Conservation (phyloP, 2,329 filamentous ascomycete genomes). For the Harringtonia lauricola region DNA sequence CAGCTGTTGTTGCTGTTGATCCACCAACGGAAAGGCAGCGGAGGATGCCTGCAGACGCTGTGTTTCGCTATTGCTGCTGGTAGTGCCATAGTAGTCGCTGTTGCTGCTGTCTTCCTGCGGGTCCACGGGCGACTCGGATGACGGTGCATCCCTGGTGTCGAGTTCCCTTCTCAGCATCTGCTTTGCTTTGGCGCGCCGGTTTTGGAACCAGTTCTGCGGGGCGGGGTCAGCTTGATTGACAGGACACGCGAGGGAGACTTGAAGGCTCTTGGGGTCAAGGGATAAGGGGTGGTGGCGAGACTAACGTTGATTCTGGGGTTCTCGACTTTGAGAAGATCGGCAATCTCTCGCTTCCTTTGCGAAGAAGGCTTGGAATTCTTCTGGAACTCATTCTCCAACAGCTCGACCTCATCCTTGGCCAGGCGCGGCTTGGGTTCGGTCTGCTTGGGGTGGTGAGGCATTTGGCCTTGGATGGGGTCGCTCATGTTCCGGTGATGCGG, state of each 20-base stretch:
- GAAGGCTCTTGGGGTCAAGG: too few species aligned
- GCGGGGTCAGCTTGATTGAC: not conserved
- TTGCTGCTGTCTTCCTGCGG: constrained; percentile 15
- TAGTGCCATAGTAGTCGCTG: constrained; percentile 21
- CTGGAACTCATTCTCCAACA: constrained; percentile 49
- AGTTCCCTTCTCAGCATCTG: constrained; percentile 45
- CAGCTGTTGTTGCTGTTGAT: not conserved
- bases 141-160: constrained; percentile 29
- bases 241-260: too few species aligned
- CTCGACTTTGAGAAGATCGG: constrained; percentile 51
- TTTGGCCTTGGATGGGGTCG: constrained; percentile 6
- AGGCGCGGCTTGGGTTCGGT: constrained; percentile 39
- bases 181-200: constrained; percentile 53
- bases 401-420: constrained; percentile 47
- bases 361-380: constrained; percentile 56
- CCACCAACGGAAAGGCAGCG: constrained; percentile 21
- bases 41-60: constrained; percentile 24
- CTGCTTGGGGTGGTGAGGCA: constrained; percentile 17
- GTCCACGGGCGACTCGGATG: constrained; percentile 22
- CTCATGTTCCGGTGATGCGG: constrained; percentile 14
- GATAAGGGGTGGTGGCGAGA: not conserved
- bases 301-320: constrained; percentile 52
- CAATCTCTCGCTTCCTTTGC: constrained; percentile 48
- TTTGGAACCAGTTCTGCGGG: constrained; percentile 57
- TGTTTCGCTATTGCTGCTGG: constrained; percentile 21